Evolutionary conservation across 768 basidiomycete species (phyloP).

Genomic region (Suillus discolor): DNA sequence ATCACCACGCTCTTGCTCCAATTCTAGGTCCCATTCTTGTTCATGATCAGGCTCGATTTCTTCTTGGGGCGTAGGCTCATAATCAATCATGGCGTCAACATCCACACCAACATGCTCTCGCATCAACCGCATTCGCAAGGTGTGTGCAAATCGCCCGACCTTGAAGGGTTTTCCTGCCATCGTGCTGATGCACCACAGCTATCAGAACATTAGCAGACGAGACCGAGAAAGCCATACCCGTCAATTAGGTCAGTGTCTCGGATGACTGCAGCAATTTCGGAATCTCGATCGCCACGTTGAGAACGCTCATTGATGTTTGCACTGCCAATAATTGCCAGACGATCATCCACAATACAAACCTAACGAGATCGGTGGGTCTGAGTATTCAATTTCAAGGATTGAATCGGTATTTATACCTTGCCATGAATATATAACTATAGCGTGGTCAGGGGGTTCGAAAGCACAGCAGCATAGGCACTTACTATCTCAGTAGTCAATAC

Average conservation of each 20-base stretch:
- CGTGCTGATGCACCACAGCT: slow-evolving; percentile 48
- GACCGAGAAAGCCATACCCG: slow-evolving; percentile 48
- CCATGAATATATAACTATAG: slow-evolving; percentile 85
- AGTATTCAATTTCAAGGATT: not conserved
- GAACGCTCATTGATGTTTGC: slow-evolving; percentile 99
- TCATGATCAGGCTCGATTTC: slow-evolving; percentile 52
- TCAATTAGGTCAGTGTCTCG: slow-evolving; percentile 98
- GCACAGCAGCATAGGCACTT: slow-evolving; percentile 16
- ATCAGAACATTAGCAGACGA: not conserved
- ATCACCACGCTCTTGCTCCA: slow-evolving; percentile 57
- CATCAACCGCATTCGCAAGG: slow-evolving; percentile 92
- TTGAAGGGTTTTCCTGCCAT: slow-evolving; percentile 96
- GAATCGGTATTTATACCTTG: slow-evolving; percentile 46
- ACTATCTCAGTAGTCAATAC: slow-evolving; percentile 88
- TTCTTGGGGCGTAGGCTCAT: slow-evolving; percentile 60
- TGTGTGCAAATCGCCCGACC: slow-evolving; percentile 97
- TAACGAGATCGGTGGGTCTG: slow-evolving; percentile 13
- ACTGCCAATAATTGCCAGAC: slow-evolving; percentile 91
- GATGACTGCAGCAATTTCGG: slow-evolving; percentile 90
- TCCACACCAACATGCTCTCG: slow-evolving; percentile 95
- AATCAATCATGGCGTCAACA: slow-evolving; percentile 84
- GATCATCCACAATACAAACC: slow-evolving; percentile 87
- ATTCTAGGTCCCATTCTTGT: slow-evolving; percentile 76
- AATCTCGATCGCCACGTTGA: slow-evolving; percentile 94
- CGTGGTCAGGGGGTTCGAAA: slow-evolving; percentile 13